Evolutionary conservation across 2,329 filamentous ascomycete genomes (phyloP).

Genomic region (Colletotrichum echinochloae): DNA sequence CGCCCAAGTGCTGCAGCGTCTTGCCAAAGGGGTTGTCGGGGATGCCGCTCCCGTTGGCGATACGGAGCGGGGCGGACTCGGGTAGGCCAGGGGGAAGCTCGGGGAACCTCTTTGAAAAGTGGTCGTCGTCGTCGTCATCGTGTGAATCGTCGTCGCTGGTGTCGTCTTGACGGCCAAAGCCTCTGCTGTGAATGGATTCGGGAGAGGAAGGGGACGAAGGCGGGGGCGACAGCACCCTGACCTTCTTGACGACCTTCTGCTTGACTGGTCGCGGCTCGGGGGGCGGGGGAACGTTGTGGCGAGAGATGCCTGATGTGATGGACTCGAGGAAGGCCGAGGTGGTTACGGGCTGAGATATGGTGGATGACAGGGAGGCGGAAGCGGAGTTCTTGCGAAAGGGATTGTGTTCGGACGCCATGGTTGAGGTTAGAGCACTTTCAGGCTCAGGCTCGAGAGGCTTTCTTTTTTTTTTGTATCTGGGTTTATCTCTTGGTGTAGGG

Average conservation of each 20-base stretch:
- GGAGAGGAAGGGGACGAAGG: slow-evolving; percentile 70
- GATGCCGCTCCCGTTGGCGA: slow-evolving; percentile 44
- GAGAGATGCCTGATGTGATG: slow-evolving; percentile 46
- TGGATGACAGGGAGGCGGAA: slow-evolving; percentile 27
- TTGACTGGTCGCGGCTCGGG: slow-evolving; percentile 45
- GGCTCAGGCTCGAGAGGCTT: slow-evolving; percentile 9
- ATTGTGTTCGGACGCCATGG: slow-evolving; percentile 54
- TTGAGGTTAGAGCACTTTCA: slow-evolving; percentile 10
- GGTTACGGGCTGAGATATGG: slow-evolving; percentile 44
- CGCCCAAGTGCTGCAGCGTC: slow-evolving; percentile 64
- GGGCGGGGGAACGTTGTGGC: slow-evolving; percentile 41
- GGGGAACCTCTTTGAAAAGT: slow-evolving; percentile 40
- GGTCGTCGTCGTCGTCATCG: slow-evolving; percentile 37
- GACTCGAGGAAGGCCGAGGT: slow-evolving; percentile 46
- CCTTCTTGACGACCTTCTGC: slow-evolving; percentile 72
- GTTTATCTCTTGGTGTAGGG: slow-evolving; percentile 9
- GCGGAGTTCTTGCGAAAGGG: slow-evolving; percentile 62
- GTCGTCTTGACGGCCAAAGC: slow-evolving; percentile 45
- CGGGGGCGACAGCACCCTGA: slow-evolving; percentile 74
- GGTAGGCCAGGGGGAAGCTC: slow-evolving; percentile 35
- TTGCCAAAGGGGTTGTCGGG: slow-evolving; percentile 69
- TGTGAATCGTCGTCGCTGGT: slow-evolving; percentile 48
- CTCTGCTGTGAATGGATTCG: slow-evolving; percentile 38
- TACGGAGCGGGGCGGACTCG: slow-evolving; percentile 35
- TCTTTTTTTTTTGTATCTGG: background rate